phyloP scores from a whole-genome alignment of 2,329 filamentous ascomycete species.

The Penicillium rolfsii region DNA sequence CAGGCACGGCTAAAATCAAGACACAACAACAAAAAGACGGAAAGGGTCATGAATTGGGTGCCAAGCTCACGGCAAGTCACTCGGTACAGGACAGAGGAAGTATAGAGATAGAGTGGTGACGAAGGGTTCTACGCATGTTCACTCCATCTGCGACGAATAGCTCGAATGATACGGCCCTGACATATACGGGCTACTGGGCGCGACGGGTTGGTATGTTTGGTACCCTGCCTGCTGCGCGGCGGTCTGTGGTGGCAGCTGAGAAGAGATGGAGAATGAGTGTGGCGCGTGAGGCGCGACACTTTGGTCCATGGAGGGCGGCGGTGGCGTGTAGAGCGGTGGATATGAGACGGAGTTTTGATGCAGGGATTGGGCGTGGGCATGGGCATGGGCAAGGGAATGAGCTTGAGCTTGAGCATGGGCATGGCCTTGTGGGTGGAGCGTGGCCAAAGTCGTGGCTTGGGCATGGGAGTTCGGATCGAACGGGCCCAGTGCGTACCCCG shows the following conservation, averaged over 20 bases:
- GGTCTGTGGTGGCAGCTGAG: slow-evolving; percentile 18
- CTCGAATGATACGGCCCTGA: slow-evolving; percentile 23
- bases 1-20: slow-evolving; percentile 1
- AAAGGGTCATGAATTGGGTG: slow-evolving; percentile 2
- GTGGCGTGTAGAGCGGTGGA: slow-evolving; percentile 36
- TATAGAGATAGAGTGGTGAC: neutral
- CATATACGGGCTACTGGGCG: slow-evolving; percentile 26
- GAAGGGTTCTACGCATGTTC: neutral
- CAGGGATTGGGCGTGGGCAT: slow-evolving; percentile 26
- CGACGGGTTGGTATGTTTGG: slow-evolving; percentile 23
- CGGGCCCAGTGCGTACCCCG: slow-evolving; percentile 16
- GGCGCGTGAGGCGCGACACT: slow-evolving; percentile 25
- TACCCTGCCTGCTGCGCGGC: slow-evolving; percentile 22
- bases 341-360: slow-evolving; percentile 41
- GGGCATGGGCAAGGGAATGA: neutral
- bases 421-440: slow-evolving; percentile 25
- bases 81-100: too few relatives aligned
- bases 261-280: slow-evolving; percentile 29
- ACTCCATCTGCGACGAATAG: slow-evolving; percentile 28
- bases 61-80: neutral
- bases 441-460: slow-evolving; percentile 18
- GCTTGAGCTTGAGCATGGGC: slow-evolving; percentile 18
- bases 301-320: slow-evolving; percentile 26
- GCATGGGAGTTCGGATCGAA: slow-evolving; percentile 12
- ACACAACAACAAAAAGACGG: slow-evolving; percentile 3